Conservation (phyloP, 441 rosid species). For the Aquilaria agallochum region DNA sequence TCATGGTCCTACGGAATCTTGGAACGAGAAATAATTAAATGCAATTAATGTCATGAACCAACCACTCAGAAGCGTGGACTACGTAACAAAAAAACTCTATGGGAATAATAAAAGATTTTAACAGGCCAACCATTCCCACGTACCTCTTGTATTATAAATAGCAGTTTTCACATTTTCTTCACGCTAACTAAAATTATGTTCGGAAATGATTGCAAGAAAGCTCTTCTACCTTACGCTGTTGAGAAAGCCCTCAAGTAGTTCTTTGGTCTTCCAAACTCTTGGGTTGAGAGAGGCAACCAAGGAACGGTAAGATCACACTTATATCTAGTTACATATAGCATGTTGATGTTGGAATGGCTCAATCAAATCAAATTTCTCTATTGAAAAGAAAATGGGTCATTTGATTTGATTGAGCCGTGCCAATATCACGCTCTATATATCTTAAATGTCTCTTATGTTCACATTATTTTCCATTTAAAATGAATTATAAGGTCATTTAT, state of each 20-base stretch:
- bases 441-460: neutral
- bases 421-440: conserved; percentile 40
- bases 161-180: neutral
- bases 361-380: conserved; percentile 48
- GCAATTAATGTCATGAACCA: conserved; percentile 20
- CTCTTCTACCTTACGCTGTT: no score
- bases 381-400: conserved; percentile 22
- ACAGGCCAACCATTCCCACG: conserved; percentile 43
- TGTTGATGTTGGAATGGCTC: conserved; percentile 63
- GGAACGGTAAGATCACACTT: no score
- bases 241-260: no score
- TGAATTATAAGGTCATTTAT: no score
- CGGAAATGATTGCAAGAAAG: no score
- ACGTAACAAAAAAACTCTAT: conserved; percentile 17
- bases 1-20: no score
- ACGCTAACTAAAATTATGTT: neutral
- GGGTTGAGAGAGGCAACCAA: no score
- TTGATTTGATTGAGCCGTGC: conserved; percentile 89
- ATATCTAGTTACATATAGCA: neutral
- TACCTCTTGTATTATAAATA: neutral
- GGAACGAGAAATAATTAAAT: no score
- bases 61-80: conserved; percentile 22
- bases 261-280: no score
- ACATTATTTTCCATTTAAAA: neutral
- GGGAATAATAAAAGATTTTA: conserved; percentile 36